These are phyloP conservation scores for Exophiala sideris DNA, from an alignment of 2,329 filamentous ascomycete species.

Conservation along the genomic window DNA sequence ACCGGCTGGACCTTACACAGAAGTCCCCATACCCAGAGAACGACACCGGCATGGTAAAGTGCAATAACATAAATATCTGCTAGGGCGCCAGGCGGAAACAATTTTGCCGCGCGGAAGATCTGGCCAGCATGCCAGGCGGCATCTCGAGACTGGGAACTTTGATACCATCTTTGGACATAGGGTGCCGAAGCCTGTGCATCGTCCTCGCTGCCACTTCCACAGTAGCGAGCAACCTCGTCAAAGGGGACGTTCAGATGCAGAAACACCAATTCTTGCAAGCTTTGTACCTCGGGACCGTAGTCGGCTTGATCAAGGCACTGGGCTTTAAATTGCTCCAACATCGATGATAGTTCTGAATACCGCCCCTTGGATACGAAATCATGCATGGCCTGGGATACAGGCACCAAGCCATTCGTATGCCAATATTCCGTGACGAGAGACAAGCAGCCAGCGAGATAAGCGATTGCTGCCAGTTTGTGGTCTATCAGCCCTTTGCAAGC, in stretches of 20 bases:
- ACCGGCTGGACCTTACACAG: not conserved
- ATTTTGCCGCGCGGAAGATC: constrained; percentile 58
- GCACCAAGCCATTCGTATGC: constrained; percentile 2
- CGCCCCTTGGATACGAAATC: constrained; percentile 8
- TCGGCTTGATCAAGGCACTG: constrained; percentile 32
- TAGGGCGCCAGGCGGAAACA: constrained; percentile 45
- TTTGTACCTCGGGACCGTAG: constrained; percentile 29
- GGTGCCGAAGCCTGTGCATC: constrained; percentile 37
- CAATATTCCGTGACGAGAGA: constrained; percentile 3
- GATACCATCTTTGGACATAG: constrained; percentile 37
- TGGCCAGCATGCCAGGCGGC: constrained; percentile 68
- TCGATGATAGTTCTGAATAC: constrained; percentile 2
- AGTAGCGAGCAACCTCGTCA: constrained; percentile 42
- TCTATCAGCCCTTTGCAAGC: not conserved
- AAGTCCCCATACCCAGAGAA: constrained; percentile 54
- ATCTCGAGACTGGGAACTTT: constrained; percentile 35
- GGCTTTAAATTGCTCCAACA: constrained; percentile 25
- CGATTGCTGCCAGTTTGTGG: not conserved
- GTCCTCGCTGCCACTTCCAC: constrained; percentile 41
- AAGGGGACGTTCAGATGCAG: constrained; percentile 42
- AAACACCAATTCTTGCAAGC: constrained; percentile 35
- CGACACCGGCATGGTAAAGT: constrained; percentile 65
- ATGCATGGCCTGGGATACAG: not conserved
- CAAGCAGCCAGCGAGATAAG: constrained; percentile 3
- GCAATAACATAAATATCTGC: constrained; percentile 67